Conservation (phyloP, 352 stramenopile species). For the Globisporangium lucens region DNA sequence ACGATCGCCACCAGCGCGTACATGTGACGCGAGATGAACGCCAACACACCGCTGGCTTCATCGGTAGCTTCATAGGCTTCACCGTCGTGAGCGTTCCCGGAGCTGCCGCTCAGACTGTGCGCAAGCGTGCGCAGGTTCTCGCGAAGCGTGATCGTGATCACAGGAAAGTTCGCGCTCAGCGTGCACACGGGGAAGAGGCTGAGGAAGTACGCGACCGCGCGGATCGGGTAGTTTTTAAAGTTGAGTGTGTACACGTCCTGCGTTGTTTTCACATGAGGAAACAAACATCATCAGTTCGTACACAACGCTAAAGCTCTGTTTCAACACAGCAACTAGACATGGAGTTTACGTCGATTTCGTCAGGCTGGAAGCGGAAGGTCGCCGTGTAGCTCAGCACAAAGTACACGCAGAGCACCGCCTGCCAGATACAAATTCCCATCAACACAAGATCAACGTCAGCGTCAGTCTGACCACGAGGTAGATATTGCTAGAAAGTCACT, state of each 20-base stretch:
- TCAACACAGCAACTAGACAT: not conserved
- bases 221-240: constrained; percentile 79
- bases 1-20: constrained; percentile 74
- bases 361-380: constrained; percentile 75
- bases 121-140: constrained; percentile 80
- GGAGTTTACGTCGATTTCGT: constrained; percentile 66
- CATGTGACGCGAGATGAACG: constrained; percentile 52
- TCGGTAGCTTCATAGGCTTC: constrained; percentile 15
- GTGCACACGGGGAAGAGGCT: constrained; percentile 87
- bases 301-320: too few species aligned
- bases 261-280: constrained; percentile 1
- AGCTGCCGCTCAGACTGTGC: constrained; percentile 33
- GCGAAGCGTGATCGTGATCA: constrained; percentile 85
- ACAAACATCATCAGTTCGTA: constrained; percentile 1
- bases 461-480: not conserved
- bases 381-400: constrained; percentile 72
- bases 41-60: constrained; percentile 19
- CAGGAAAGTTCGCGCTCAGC: constrained; percentile 78
- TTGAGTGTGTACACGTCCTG: constrained; percentile 90
- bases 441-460: not conserved
- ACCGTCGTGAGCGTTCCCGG: constrained; percentile 14
- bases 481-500: not conserved
- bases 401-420: constrained; percentile 82
- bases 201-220: constrained; percentile 82
- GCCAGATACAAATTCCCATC: not conserved